These are phyloP conservation scores for Euryodendron excelsum DNA, from an alignment of 148 eudicot species.

Conservation along the genomic window DNA sequence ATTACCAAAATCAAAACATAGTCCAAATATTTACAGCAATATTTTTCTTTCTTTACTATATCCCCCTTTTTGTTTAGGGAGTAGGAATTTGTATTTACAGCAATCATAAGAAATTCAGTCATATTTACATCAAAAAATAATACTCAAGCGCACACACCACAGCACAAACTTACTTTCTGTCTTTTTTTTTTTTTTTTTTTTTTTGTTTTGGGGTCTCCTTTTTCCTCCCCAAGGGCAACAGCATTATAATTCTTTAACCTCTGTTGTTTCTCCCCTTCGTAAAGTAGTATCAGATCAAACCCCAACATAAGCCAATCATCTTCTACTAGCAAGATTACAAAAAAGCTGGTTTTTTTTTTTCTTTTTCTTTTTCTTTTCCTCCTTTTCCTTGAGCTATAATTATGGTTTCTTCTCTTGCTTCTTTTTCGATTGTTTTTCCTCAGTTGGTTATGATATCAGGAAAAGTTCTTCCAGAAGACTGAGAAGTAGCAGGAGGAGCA, in stretches of 20 bases:
- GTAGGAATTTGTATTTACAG: background rate
- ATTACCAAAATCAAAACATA: background rate
- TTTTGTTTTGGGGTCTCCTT: background rate
- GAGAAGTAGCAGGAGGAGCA: constrained; percentile 9
- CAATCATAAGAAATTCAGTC: background rate
- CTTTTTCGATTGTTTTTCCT: background rate
- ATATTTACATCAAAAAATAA: constrained; percentile 21
- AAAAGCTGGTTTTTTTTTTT: background rate
- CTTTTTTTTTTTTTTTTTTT: background rate
- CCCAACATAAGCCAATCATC: background rate
- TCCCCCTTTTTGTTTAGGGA: background rate
- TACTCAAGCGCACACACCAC: background rate
- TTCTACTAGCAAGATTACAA: background rate
- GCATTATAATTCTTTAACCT: too few species aligned
- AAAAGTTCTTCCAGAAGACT: background rate
- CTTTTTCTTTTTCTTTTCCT: background rate
- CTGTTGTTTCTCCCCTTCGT: background rate
- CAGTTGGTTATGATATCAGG: background rate
- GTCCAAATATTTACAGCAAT: constrained; percentile 13
- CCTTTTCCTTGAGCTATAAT: background rate
- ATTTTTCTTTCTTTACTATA: background rate
- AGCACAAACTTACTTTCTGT: background rate
- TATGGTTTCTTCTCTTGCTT: background rate
- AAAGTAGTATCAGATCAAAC: constrained; percentile 3
- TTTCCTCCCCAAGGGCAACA: background rate